Percentiles rank a stretch among this genome's conserved stretches.
phyloP scores from a whole-genome alignment of 2,329 filamentous ascomycete genomes.

The Fonsecaea multimorphosa region DNA sequence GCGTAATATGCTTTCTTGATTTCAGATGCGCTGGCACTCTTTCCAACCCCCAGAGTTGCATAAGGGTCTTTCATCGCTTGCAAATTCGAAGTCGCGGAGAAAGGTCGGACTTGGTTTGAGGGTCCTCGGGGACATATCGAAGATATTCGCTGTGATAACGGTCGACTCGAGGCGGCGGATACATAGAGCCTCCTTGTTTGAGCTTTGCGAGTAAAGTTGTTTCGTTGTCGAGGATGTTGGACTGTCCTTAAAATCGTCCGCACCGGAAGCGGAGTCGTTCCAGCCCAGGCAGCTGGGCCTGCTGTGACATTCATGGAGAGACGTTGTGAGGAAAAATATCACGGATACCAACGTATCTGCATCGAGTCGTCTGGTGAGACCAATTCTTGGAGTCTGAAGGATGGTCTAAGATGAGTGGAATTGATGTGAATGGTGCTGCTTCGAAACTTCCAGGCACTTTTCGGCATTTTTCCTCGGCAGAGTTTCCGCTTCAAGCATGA shows the following conservation, averaged over 20 bases:
- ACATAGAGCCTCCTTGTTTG: constrained; percentile 49
- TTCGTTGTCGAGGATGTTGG: constrained; percentile 48
- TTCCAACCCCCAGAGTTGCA: constrained; percentile 80
- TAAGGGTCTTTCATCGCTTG: constrained; percentile 85
- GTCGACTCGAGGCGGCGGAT: constrained; percentile 39
- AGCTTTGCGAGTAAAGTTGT: constrained; percentile 43
- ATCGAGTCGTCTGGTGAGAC: not conserved
- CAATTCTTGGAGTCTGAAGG: not conserved
- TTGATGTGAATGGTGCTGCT: constrained; percentile 1
- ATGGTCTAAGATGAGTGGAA: constrained; percentile 1
- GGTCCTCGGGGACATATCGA: constrained; percentile 6
- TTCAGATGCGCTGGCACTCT: constrained; percentile 78
- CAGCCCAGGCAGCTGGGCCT: constrained; percentile 46
- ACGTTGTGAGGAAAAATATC: not conserved
- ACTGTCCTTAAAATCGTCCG: constrained; percentile 50
- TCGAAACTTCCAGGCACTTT: constrained; percentile 26
- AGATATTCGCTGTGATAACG: constrained; percentile 37
- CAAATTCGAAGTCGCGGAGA: constrained; percentile 59
- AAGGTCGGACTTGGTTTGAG: constrained; percentile 37
- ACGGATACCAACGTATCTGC: not conserved
- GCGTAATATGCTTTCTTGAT: constrained; percentile 99
- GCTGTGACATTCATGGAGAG: constrained; percentile 49
- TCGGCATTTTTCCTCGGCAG: constrained; percentile 19
- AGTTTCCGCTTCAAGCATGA: constrained; percentile 13
- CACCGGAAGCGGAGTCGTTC: constrained; percentile 48